Conservation (phyloP, 345 rosid species). For the Angophora floribunda region DNA sequence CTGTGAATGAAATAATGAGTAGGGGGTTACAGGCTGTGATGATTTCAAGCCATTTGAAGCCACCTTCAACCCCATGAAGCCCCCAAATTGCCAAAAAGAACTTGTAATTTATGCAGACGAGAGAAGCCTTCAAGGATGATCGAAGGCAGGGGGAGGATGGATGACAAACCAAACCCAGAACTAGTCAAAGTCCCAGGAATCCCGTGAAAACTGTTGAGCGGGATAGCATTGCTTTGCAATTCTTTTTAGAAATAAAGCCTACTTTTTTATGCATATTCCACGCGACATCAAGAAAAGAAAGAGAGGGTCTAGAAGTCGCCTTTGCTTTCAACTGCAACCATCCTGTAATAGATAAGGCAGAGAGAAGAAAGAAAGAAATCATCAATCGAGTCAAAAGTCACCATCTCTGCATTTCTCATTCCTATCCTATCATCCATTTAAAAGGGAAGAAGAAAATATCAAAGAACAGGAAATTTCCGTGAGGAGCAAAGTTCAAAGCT, state of each 20-base stretch:
- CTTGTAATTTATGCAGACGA: not conserved
- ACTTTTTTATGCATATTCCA: not conserved
- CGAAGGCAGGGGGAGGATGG: not conserved
- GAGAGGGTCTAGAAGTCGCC: constrained; percentile 4
- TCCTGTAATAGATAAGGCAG: not conserved
- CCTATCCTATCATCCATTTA: not conserved
- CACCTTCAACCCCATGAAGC: constrained; percentile 16
- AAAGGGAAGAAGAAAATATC: not conserved
- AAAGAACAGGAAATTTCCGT: not conserved
- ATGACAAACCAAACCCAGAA: not conserved
- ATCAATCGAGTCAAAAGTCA: not conserved
- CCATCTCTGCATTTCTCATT: not conserved
- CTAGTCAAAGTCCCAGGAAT: not conserved
- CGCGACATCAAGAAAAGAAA: not conserved
- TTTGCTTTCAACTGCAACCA: not conserved
- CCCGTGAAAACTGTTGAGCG: not conserved
- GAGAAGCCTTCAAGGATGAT: not conserved
- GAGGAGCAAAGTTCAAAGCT: not conserved
- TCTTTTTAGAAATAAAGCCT: not conserved
- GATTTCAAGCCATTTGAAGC: constrained; percentile 9
- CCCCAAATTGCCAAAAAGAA: not conserved
- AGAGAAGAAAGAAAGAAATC: not conserved
- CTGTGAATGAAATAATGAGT: not conserved
- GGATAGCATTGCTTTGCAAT: not conserved
- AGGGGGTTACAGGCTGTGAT: not conserved